These are phyloP conservation scores for Farysia itapuensis DNA, from an alignment of 1,284 basidiomycete species.

Conservation along the genomic window DNA sequence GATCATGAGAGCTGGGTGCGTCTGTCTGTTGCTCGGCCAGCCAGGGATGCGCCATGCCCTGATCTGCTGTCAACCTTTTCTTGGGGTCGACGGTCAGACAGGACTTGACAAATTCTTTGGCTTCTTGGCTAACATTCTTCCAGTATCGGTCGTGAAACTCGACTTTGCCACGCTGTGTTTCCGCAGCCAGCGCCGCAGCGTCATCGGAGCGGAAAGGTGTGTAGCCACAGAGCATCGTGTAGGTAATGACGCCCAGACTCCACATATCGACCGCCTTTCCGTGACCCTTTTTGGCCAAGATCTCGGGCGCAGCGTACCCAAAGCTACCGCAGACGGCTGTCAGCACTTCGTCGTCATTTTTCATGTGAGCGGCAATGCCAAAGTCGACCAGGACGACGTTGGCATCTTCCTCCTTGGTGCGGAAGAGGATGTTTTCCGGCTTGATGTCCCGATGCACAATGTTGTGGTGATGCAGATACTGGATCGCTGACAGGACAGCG, in stretches of 20 bases:
- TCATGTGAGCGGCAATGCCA: constrained; percentile 68
- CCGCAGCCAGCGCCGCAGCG: constrained; percentile 72
- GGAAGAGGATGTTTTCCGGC: constrained; percentile 88
- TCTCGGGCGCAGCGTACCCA: constrained; percentile 87
- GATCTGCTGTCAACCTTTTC: constrained; percentile 72
- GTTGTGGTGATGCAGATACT: constrained; percentile 56
- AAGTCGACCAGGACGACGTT: constrained; percentile 70
- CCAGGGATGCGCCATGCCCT: constrained; percentile 70
- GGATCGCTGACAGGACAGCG: constrained; percentile 51
- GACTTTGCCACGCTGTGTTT: constrained; percentile 79
- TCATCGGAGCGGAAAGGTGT: constrained; percentile 84
- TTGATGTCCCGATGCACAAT: constrained; percentile 59
- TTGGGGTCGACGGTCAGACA: constrained; percentile 75
- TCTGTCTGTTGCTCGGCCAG: constrained; percentile 34
- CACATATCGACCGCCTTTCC: constrained; percentile 91
- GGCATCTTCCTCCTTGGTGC: constrained; percentile 69
- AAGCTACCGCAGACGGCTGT: constrained; percentile 83
- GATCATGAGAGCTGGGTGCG: constrained; percentile 40
- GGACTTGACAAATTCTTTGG: constrained; percentile 78
- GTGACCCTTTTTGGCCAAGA: constrained; percentile 79
- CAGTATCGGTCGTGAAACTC: constrained; percentile 86
- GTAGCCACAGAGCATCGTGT: constrained; percentile 63
- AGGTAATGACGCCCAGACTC: constrained; percentile 91
- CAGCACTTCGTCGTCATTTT: constrained; percentile 71
- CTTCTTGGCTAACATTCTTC: constrained; percentile 78